These are phyloP conservation scores for Psidium friedrichsthalianum DNA, from an alignment of 345 rosid species.

Conservation along the genomic window DNA sequence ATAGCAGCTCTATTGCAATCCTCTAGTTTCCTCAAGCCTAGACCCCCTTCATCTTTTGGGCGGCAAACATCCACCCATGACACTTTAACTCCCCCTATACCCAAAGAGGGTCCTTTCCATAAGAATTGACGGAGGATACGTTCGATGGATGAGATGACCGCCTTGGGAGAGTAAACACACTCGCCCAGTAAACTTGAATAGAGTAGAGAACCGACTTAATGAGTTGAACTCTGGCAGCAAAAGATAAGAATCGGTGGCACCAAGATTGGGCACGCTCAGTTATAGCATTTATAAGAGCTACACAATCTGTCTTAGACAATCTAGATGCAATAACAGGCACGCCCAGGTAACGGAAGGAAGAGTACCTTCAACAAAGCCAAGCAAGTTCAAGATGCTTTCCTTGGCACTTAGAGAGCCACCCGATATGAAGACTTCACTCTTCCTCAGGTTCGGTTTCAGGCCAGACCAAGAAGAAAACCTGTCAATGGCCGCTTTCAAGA, in stretches of 20 bases:
- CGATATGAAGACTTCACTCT: too few species aligned
- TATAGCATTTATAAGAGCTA: too few species aligned
- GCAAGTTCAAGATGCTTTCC: too few species aligned
- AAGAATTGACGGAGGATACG: not conserved
- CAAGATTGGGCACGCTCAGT: too few species aligned
- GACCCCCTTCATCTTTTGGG: not conserved
- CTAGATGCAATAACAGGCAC: too few species aligned
- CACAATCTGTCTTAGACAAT: too few species aligned
- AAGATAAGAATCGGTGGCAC: not conserved
- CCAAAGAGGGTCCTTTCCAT: not conserved
- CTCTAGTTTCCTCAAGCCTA: not conserved
- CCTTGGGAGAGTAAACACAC: not conserved
- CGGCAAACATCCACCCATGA: not conserved
- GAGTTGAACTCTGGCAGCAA: not conserved
- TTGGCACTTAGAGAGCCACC: too few species aligned
- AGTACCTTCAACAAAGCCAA: too few species aligned
- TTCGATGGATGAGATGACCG: not conserved
- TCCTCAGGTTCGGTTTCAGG: accelerated
- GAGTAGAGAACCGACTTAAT: not conserved
- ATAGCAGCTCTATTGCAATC: not conserved
- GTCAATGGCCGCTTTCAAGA: too few species aligned
- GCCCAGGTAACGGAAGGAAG: too few species aligned
- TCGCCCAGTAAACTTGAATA: not conserved
- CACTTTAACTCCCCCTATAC: not conserved
- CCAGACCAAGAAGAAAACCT: not conserved